A percentile compares a stretch with the other conserved stretches of the same genome.
phyloP scores from a whole-genome alignment of 352 stramenopile species.

The Phytophthora capsici region DNA sequence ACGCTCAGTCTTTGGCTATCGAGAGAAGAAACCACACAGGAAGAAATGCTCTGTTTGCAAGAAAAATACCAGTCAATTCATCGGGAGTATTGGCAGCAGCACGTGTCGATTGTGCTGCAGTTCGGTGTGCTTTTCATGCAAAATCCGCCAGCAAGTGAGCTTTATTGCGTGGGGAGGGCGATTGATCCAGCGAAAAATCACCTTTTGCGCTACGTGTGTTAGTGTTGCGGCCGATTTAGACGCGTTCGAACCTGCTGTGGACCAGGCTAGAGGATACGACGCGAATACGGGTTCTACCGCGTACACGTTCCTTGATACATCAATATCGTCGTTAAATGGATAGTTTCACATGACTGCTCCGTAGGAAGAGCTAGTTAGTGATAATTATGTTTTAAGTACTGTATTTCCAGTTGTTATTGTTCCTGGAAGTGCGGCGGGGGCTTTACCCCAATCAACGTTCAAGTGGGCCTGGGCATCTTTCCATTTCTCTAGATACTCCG shows the following conservation, averaged over 20 bases:
- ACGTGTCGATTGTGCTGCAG: constrained; percentile 30
- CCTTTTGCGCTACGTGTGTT: constrained; percentile 41
- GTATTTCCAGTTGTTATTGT: too few relatives aligned
- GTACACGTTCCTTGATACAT: constrained; percentile 5
- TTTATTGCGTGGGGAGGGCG: constrained; percentile 32
- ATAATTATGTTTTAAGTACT: background rate
- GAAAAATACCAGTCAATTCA: constrained; percentile 21
- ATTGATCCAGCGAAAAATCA: constrained; percentile 37
- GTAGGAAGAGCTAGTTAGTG: background rate
- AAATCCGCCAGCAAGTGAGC: constrained; percentile 36
- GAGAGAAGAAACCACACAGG: background rate
- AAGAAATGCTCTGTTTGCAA: constrained; percentile 27
- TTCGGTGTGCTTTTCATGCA: constrained; percentile 39
- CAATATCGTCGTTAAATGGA: constrained; percentile 6
- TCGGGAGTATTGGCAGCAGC: constrained; percentile 26
- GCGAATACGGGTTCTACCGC: constrained; percentile 11
- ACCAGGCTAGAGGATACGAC: constrained; percentile 18
- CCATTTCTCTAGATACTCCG: background rate
- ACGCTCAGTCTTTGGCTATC: background rate
- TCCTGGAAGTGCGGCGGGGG: too few relatives aligned
- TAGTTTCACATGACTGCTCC: background rate
- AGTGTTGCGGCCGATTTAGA: constrained; percentile 31
- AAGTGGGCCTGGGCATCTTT: background rate
- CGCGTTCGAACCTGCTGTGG: constrained; percentile 21
- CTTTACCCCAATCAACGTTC: too few relatives aligned